A percentile compares a stretch with the other conserved stretches of the same genome.
phyloP scores from a whole-genome alignment of 208 protist genomes.

The Leishmania major region DNA sequence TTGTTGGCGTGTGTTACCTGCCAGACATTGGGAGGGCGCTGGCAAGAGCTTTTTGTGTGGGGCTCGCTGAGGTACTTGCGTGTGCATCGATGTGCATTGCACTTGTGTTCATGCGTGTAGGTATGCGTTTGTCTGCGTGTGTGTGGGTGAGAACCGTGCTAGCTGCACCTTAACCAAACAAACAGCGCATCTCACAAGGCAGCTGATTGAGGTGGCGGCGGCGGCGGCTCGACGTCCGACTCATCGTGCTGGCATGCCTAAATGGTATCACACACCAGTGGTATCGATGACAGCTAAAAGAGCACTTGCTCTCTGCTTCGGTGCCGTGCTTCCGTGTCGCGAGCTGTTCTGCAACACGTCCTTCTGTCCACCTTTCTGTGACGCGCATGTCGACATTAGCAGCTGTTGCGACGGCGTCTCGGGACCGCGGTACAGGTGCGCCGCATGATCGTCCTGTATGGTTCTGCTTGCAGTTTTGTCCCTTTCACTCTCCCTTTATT shows the following conservation, averaged over 20 bases:
- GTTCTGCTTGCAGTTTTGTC: background rate
- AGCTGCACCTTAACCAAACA: background rate
- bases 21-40: background rate
- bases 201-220: background rate
- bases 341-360: background rate
- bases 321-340: background rate
- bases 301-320: background rate
- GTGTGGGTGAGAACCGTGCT: background rate
- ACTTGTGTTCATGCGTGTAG: constrained; percentile 1
- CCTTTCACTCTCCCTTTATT: background rate
- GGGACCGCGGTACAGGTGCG: background rate
- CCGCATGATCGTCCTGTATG: background rate
- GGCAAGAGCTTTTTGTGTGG: background rate
- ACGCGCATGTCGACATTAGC: background rate
- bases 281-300: background rate
- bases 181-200: background rate
- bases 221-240: background rate
- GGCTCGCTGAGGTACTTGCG: background rate
- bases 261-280: background rate
- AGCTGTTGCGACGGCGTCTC: background rate
- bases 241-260: background rate
- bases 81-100: background rate
- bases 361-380: background rate
- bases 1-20: background rate
- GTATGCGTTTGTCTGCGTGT: constrained; percentile 4